Evolutionary conservation across 352 stramenopile genomes (phyloP), one percentile per base, ranked within the genome.

Genomic region (Pelagophyceae sp.): DNA sequence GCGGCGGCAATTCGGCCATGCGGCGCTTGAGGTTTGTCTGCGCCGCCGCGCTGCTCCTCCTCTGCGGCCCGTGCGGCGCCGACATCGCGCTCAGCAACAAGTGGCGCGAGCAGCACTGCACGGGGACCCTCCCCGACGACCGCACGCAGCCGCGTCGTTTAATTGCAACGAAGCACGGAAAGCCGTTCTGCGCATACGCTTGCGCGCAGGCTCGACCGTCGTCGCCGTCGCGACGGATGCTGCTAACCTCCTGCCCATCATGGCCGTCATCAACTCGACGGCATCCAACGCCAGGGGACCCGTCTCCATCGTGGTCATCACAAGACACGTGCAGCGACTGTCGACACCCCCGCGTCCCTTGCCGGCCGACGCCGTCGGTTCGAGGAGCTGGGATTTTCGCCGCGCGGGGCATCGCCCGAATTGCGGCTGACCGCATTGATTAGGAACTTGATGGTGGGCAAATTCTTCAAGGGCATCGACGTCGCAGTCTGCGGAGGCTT

Each of bases 401-500:
- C n/a, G n/a, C n/a, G n/a, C n/a, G n/a, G n/a, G n/a, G n/a, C n/a
- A n/a, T n/a, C n/a, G n/a, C n/a, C n/a, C n/a, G n/a, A n/a, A n/a
- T n/a, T n/a, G n/a, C n/a, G n/a, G n/a, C n/a, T n/a, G n/a, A n/a
- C n/a, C n/a, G n/a, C n/a, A n/a, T n/a, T n/a, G n/a, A n/a, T n/a
- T n/a, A n/a, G n/a, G n/a, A n/a, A n/a, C n/a, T n/a, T n/a, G n/a
- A n/a, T n/a, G 6, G 63, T 72, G 6, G 5, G 3, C 63, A 6
- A 45, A 1, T 72, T 72, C 63, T 17, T 45, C 17, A 5, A 17
- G 15, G 27, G 31, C 20, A n/a, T 37, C 17, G 35, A 50, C 35
- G 67, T 74, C 15, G 58, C 67, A 19, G 31, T 74, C 67, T 74
- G 67, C 67, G 67, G 67, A 33, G 67, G 67, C 27, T 74, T 74